Evolutionary conservation across 1,139 yeast species (phyloP).

Genomic region (Eremothecium cymbalariae): DNA sequence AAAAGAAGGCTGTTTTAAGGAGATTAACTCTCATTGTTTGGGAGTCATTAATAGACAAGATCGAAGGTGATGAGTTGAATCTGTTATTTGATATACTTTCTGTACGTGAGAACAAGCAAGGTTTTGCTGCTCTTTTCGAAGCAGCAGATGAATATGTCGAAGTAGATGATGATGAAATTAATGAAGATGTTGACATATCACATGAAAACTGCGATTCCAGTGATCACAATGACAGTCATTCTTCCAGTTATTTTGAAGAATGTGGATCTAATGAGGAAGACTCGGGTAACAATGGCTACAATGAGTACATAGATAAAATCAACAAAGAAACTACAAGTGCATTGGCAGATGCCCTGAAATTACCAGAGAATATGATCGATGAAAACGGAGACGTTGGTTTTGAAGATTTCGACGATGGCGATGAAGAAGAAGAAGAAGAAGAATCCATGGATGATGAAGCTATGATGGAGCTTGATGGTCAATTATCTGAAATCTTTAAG

Average conservation of each 20-base stretch:
- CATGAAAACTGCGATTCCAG: constrained; percentile 27
- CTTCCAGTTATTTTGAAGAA: too few species aligned
- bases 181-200: constrained; percentile 32
- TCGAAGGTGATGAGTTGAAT: constrained; percentile 45
- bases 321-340: constrained; percentile 64
- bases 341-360: constrained; percentile 69
- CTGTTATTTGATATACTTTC: constrained; percentile 58
- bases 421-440: constrained; percentile 45
- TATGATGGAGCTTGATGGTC: constrained; percentile 91
- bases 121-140: constrained; percentile 71
- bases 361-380: constrained; percentile 41
- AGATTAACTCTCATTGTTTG: constrained; percentile 68
- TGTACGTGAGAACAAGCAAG: constrained; percentile 74
- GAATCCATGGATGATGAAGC: constrained; percentile 94
- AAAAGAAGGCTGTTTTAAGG: constrained; percentile 62
- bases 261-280: constrained; percentile 34
- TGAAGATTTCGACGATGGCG: constrained; percentile 36
- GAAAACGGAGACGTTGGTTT: constrained; percentile 41
- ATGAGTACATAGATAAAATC: constrained; percentile 40
- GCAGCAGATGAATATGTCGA: constrained; percentile 45
- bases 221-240: too few species aligned
- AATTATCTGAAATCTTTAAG: constrained; percentile 73
- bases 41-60: constrained; percentile 51
- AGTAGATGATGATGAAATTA: constrained; percentile 34
- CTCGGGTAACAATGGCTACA: constrained; percentile 31